Conservation (phyloP, 78 protist genomes). For the Creolimax fragrantissima region DNA sequence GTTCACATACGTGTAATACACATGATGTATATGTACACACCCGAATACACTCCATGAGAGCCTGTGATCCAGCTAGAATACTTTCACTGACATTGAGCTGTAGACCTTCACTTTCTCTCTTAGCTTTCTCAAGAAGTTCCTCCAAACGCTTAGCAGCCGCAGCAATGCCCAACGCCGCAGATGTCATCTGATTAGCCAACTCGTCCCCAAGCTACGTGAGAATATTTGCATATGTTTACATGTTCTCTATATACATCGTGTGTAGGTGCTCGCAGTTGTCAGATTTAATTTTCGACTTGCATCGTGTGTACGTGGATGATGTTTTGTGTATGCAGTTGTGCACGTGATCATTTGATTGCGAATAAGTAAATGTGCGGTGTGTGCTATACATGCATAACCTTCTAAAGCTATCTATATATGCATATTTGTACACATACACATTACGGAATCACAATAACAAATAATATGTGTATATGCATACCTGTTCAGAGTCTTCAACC, state of each 20-base stretch:
- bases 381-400: no score
- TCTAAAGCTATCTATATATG: no score
- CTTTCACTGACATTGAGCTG: neutral
- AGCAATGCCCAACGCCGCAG: neutral
- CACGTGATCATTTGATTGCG: neutral
- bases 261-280: no score
- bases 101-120: neutral
- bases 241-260: no score
- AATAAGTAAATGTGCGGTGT: neutral
- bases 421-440: no score
- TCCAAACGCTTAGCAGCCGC: neutral
- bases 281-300: no score
- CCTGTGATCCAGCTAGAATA: neutral
- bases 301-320: neutral
- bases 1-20: no score
- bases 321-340: neutral
- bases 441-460: no score
- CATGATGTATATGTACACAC: no score
- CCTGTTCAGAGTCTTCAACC: conserved; percentile 10
- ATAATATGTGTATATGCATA: no score
- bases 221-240: neutral
- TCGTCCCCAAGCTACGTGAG: neutral
- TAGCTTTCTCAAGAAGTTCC: neutral
- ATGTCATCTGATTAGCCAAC: neutral
- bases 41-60: neutral